Evolutionary conservation across 306 rosid species (phyloP).

Genomic region (Prunus dulcis): DNA sequence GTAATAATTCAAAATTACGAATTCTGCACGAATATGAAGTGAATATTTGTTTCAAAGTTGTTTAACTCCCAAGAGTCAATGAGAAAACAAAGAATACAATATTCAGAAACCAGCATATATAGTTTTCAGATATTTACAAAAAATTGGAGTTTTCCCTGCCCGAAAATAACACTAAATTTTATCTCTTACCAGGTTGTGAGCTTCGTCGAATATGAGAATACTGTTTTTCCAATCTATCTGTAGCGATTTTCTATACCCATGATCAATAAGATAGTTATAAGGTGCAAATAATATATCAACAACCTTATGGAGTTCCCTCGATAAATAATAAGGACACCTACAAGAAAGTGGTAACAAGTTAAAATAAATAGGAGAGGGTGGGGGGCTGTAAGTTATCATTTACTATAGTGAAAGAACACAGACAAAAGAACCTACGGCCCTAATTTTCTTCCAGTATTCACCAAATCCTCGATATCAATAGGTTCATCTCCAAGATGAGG

Average conservation of each 20-base stretch:
- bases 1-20: slow-evolving; percentile 11
- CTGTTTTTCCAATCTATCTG: slow-evolving; percentile 64
- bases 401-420: slow-evolving; percentile 7
- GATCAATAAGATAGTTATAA: slow-evolving; percentile 92
- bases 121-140: slow-evolving; percentile 3
- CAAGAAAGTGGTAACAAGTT: slow-evolving; percentile 27
- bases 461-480: slow-evolving; percentile 87
- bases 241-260: slow-evolving; percentile 50
- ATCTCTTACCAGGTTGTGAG: slow-evolving; percentile 80
- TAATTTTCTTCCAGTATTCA: slow-evolving; percentile 65
- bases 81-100: slow-evolving; percentile 17
- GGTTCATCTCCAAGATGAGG: slow-evolving; percentile 94
- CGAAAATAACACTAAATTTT: neutral
- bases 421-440: slow-evolving; percentile 76
- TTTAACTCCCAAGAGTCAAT: neutral
- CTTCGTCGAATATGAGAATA: slow-evolving; percentile 93
- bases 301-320: slow-evolving; percentile 77
- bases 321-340: slow-evolving; percentile 90
- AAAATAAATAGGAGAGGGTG: neutral
- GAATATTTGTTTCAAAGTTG: neutral
- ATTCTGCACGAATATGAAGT: neutral
- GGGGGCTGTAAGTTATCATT: slow-evolving; percentile 1
- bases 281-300: slow-evolving; percentile 90
- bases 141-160: neutral
- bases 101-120: slow-evolving; percentile 4